Evolutionary conservation across 2,329 filamentous ascomycete genomes (phyloP).

Genomic region (Amesomyces nigricolor): DNA sequence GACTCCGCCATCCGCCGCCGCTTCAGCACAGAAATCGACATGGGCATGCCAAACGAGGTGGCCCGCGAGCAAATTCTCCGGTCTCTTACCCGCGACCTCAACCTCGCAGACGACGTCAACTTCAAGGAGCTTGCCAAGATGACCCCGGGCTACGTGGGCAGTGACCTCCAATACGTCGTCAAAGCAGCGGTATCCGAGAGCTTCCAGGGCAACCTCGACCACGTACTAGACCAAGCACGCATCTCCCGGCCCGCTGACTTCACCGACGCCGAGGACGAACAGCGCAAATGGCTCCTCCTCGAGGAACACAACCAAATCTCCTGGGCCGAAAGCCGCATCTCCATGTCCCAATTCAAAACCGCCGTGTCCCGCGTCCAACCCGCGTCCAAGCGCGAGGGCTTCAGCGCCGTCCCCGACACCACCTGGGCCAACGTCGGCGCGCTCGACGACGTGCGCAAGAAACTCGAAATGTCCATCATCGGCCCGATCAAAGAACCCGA

Average conservation of each 20-base stretch:
- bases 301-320: slow-evolving; percentile 23
- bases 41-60: slow-evolving; percentile 76
- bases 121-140: slow-evolving; percentile 69
- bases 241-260: slow-evolving; percentile 14
- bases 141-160: slow-evolving; percentile 89
- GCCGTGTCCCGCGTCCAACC: slow-evolving; percentile 73
- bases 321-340: slow-evolving; percentile 29
- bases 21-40: slow-evolving; percentile 79
- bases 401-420: slow-evolving; percentile 87
- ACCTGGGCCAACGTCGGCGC: slow-evolving; percentile 93
- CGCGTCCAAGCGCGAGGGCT: slow-evolving; percentile 85
- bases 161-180: slow-evolving; percentile 69
- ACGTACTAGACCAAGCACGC: slow-evolving; percentile 22
- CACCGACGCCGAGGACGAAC: slow-evolving; percentile 12
- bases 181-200: slow-evolving; percentile 39
- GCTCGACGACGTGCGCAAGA: slow-evolving; percentile 68
- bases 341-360: slow-evolving; percentile 61
- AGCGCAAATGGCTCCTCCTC: slow-evolving; percentile 27
- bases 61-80: slow-evolving; percentile 73
- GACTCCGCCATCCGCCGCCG: slow-evolving; percentile 69
- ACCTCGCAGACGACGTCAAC: slow-evolving; percentile 64
- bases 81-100: slow-evolving; percentile 62
- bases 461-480: slow-evolving; percentile 81
- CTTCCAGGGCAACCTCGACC: slow-evolving; percentile 29
- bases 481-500: slow-evolving; percentile 81